phyloP scores from a whole-genome alignment of 805 yeast genomes.

The Teunomyces panamensis region DNA sequence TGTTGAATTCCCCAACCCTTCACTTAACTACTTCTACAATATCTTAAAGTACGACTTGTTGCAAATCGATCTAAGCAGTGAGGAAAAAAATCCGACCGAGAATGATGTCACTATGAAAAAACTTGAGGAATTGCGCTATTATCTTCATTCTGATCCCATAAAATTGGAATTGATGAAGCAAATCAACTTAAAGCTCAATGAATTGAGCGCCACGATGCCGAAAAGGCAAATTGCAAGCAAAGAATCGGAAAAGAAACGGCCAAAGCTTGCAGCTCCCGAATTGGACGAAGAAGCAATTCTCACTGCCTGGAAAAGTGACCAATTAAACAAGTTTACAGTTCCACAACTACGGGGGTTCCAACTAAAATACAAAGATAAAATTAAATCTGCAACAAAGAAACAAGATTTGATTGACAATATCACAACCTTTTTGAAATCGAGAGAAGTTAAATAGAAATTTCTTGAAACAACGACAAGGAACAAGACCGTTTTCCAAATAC shows the following conservation, averaged over 20 bases:
- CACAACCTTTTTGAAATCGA: conserved; percentile 20
- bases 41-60: conserved; percentile 62
- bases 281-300: conserved; percentile 41
- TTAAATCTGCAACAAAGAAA: conserved; percentile 38
- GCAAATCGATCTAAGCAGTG: conserved; percentile 34
- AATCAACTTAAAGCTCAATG: conserved; percentile 11
- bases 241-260: conserved; percentile 22
- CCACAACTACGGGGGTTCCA: conserved; percentile 43
- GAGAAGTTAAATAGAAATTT: not conserved
- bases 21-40: conserved; percentile 63
- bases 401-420: conserved; percentile 44
- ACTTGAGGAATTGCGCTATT: conserved; percentile 12
- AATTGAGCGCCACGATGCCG: conserved; percentile 10
- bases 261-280: conserved; percentile 10
- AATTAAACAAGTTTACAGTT: conserved; percentile 36
- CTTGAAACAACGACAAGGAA: not conserved
- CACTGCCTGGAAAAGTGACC: conserved; percentile 39
- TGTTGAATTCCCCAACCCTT: conserved; percentile 58
- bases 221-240: conserved; percentile 3
- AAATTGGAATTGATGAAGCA: conserved; percentile 8
- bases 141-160: conserved; percentile 6
- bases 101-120: conserved; percentile 20
- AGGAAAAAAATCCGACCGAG: conserved; percentile 13
- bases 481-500: not conserved
- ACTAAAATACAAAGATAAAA: conserved; percentile 28